Conservation (phyloP, 176 grass and related monocot genomes). For the Triticum turgidum region DNA sequence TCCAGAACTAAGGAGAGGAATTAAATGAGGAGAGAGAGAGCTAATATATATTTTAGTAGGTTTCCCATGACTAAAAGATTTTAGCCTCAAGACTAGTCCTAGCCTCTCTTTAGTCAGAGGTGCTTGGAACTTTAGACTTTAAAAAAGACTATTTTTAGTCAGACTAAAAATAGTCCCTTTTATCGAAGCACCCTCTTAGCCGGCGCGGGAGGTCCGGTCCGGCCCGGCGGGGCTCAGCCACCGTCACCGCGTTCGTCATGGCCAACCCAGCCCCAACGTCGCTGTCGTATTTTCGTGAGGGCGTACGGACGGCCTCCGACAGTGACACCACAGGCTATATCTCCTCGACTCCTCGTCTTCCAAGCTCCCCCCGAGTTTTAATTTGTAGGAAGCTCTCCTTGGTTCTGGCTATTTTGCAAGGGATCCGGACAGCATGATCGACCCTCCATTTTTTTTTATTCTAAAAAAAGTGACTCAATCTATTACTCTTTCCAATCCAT, state of each 20-base stretch:
- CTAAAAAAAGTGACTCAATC: neutral
- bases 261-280: neutral
- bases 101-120: no score
- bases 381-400: neutral
- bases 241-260: constrained; percentile 12
- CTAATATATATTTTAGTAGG: no score
- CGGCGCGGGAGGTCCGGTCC: neutral
- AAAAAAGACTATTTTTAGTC: no score
- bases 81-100: no score
- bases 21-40: no score
- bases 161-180: no score
- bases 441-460: neutral
- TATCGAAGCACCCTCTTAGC: no score
- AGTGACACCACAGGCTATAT: neutral
- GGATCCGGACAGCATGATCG: neutral
- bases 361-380: neutral
- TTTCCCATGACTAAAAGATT: no score
- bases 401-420: neutral
- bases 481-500: no score
- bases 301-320: neutral
- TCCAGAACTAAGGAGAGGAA: no score
- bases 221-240: neutral
- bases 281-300: neutral
- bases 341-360: neutral
- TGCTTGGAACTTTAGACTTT: no score